Percentiles rank a stretch among this genome's conserved stretches.
Evolutionary conservation across 176 grass and related monocot species (phyloP).

Genomic region (Zoysia pacifica): DNA sequence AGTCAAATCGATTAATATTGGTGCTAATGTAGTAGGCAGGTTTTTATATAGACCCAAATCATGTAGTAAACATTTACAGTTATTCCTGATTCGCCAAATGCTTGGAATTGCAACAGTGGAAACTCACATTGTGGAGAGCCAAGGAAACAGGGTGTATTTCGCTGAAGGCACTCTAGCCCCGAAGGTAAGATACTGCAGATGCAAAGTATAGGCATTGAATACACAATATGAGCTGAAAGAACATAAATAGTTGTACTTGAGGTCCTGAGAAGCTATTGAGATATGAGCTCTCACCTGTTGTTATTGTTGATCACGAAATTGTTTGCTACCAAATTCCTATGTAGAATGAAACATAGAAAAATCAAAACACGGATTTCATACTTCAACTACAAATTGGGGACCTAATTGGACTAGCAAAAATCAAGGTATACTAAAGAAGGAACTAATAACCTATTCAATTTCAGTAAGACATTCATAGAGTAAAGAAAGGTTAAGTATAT

Average conservation of each 20-base stretch:
- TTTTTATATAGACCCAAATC: no score
- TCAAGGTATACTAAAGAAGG: not conserved
- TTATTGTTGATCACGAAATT: conserved; percentile 57
- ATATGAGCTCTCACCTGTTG: conserved; percentile 47
- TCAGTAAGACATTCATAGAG: not conserved
- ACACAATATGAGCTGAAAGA: not conserved
- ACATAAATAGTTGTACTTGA: not conserved
- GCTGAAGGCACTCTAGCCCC: conserved; percentile 70
- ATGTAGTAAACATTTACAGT: not conserved
- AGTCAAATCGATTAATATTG: conserved; percentile 20
- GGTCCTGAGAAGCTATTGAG: not conserved
- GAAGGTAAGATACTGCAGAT: conserved; percentile 51
- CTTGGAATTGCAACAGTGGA: not conserved
- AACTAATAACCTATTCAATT: not conserved
- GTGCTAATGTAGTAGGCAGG: not conserved
- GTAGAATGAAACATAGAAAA: conserved; percentile 18
- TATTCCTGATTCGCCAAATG: conserved; percentile 1
- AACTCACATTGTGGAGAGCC: conserved; percentile 66
- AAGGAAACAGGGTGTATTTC: conserved; percentile 63
- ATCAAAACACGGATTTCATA: not conserved
- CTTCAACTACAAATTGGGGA: conserved; percentile 1
- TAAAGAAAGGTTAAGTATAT: not conserved
- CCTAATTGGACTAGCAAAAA: not conserved
- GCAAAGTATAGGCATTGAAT: not conserved
- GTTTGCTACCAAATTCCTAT: conserved; percentile 83